phyloP scores from a whole-genome alignment of 176 grass and related monocot genomes.

The Oryza coarctata region DNA sequence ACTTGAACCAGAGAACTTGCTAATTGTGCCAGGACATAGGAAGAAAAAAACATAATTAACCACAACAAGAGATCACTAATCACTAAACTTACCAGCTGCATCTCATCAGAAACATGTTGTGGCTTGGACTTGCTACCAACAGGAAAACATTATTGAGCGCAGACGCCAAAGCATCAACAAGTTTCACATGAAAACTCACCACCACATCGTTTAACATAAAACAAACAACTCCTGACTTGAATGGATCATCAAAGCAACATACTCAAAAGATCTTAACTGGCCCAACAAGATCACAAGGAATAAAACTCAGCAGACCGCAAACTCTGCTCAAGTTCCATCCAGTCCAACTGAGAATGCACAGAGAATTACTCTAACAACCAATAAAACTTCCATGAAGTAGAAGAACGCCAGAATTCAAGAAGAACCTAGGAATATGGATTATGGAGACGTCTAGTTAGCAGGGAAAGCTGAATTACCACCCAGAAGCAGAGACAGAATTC shows the following conservation, averaged over 20 bases:
- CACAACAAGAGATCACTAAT: not conserved
- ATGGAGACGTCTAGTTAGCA: not conserved
- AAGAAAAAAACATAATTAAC: slow-evolving; percentile 23
- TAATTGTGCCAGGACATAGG: slow-evolving; percentile 12
- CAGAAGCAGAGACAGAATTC: slow-evolving; percentile 26
- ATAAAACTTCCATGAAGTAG: not conserved
- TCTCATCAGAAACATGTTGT: slow-evolving; percentile 22
- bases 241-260: not conserved
- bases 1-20: slow-evolving; percentile 19
- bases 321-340: not conserved
- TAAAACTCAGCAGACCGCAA: not conserved
- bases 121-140: slow-evolving; percentile 22
- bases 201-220: not conserved
- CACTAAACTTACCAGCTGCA: not conserved
- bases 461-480: slow-evolving; percentile 18
- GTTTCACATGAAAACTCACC: slow-evolving; percentile 14
- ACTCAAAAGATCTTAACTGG: not conserved
- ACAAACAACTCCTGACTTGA: not conserved
- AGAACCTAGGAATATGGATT: not conserved
- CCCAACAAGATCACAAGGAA: not conserved
- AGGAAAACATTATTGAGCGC: not conserved
- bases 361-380: not conserved
- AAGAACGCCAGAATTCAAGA: slow-evolving; percentile 17
- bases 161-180: not conserved
- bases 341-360: not conserved